Percentiles rank a stretch among this genome's conserved stretches.
Evolutionary conservation across 208 protist species (phyloP).

Genomic region (Jaenimonas drosophilae): DNA sequence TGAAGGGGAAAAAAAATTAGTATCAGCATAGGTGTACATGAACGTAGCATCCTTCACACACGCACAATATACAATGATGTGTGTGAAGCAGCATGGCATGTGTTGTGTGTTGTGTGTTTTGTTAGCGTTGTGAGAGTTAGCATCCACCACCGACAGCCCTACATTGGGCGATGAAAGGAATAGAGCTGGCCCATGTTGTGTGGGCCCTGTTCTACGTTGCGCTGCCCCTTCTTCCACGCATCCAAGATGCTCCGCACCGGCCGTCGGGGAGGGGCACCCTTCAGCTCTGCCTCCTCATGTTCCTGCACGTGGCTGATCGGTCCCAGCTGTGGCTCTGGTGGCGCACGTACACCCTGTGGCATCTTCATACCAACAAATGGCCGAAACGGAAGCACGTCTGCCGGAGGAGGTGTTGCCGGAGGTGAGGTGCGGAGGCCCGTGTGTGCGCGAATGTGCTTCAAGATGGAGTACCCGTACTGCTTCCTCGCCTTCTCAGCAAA

Average conservation of each 20-base stretch:
- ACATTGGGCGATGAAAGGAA: constrained; percentile 83
- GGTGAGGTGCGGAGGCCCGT: too few species aligned
- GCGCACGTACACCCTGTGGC: constrained; percentile 46
- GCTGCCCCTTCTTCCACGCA: not conserved
- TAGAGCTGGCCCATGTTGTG: constrained; percentile 84
- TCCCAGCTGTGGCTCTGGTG: constrained; percentile 26
- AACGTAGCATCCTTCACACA: too few species aligned
- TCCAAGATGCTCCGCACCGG: not conserved
- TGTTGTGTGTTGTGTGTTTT: too few species aligned
- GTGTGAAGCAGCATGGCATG: too few species aligned
- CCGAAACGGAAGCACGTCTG: constrained; percentile 52
- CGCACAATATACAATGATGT: too few species aligned
- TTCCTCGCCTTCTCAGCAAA: constrained; percentile 30
- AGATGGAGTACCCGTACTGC: constrained; percentile 49
- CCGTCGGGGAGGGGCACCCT: constrained; percentile 3
- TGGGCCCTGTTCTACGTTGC: constrained; percentile 24
- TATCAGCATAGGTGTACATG: too few species aligned
- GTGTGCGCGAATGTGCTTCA: constrained; percentile 21
- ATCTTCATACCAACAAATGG: constrained; percentile 43
- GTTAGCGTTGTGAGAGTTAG: too few species aligned
- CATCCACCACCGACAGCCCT: too few species aligned
- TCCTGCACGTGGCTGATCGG: constrained; percentile 9
- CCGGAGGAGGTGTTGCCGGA: too few species aligned
- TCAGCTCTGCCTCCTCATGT: not conserved
- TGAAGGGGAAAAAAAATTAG: too few species aligned